Conservation (phyloP, 345 rosid genomes). For the Bruguiera gymnorhiza region DNA sequence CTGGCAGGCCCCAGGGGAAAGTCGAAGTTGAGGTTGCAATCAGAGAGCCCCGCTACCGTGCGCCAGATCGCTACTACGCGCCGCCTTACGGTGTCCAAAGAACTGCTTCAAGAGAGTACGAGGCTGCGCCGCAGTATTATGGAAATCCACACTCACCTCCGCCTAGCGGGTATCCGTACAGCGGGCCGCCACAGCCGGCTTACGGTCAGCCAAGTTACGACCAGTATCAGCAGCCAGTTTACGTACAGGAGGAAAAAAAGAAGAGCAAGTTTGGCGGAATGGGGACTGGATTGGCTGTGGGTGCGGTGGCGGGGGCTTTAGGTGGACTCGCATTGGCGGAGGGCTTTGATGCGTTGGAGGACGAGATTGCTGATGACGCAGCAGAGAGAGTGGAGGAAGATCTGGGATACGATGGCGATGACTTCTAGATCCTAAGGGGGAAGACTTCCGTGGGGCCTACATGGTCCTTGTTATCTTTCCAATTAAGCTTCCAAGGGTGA, state of each 20-base stretch:
- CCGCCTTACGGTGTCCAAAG: constrained; percentile 46
- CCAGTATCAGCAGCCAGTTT: constrained; percentile 8
- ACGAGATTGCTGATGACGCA: constrained; percentile 50
- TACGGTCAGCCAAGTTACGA: constrained; percentile 20
- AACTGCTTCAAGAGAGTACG: constrained; percentile 30
- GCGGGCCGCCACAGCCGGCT: not conserved
- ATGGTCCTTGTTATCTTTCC: no score
- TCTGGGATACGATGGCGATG: constrained; percentile 35
- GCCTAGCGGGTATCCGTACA: constrained; percentile 34
- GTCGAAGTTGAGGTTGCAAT: constrained; percentile 52
- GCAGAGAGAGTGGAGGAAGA: constrained; percentile 68
- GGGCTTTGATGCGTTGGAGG: constrained; percentile 69
- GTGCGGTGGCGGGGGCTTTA: constrained; percentile 67
- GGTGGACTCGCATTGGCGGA: constrained; percentile 76
- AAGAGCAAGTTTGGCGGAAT: constrained; percentile 69
- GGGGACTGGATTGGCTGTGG: constrained; percentile 86
- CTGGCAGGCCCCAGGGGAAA: constrained; percentile 88
- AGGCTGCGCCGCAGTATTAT: constrained; percentile 24
- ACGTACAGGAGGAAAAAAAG: constrained; percentile 43
- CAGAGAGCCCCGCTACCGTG: constrained; percentile 31
- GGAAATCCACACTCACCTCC: constrained; percentile 33
- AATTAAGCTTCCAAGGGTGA: no score
- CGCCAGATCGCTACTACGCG: constrained; percentile 33
- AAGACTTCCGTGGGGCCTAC: not conserved
- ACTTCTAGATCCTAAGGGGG: constrained; percentile 18